Evolutionary conservation across 192 early-diverging fungal genomes (phyloP), one percentile per base, ranked within the genome.

Genomic region (Mortierella hygrophila): DNA sequence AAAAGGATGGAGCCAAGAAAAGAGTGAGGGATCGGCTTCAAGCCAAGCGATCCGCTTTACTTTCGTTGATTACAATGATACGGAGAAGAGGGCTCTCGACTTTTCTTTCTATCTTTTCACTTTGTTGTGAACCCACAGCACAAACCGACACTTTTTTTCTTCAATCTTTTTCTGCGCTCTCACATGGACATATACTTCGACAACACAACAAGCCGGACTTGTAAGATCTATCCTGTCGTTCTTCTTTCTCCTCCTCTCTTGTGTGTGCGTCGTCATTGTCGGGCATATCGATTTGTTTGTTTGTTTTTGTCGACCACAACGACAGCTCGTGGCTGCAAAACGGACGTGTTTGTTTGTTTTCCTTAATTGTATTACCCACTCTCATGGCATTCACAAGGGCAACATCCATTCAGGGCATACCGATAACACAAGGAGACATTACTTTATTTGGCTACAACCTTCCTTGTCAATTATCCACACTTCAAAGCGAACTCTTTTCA

Each of bases 331-430:
- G 60, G 60, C 60, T 32, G 60, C 60, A 65, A 32, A 60, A n/a
- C 8, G 55, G 60, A 65, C 29, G 60, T 49, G 49, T 55, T 44
- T 72, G 71, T 46, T 8, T 73, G 29, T 6, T 68, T 13, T 38
- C 11, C 18, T 29, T 29, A 15, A 38, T 26, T 73, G 26, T 73
- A 38, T 49, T 75, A 49, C 15, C 0, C 13, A 32, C 44, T 20
- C 18, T 44, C 20, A 46, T 46, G n/a, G 16, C 26, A 38, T 57
- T 23, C 47, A 65, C 18, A 52, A 5, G 18, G 18, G 1, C 44
- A 46, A 1, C 75, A 46, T 46, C 78, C 26, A 79, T 85, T 85
- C 78, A 80, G 83, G 83, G 75, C 74, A 85, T 80, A 80, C 83
- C 83, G 78, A 80, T 29, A 37, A 44, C 18, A 65, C 11, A 32